Evolutionary conservation across 2,329 filamentous ascomycete genomes (phyloP).

Genomic region (Aureobasidium sp.): DNA sequence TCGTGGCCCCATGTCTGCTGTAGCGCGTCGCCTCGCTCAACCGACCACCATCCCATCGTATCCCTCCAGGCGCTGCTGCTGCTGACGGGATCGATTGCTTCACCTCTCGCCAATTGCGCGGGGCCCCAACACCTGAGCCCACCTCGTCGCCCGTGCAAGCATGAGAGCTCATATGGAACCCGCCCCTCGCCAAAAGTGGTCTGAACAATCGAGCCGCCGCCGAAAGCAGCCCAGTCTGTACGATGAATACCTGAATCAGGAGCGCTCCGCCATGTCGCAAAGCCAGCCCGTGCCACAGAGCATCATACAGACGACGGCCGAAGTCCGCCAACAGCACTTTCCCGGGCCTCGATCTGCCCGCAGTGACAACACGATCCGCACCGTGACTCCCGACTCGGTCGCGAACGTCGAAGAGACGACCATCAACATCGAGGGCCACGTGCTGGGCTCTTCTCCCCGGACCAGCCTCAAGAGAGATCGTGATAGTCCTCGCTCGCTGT

Average conservation of each 20-base stretch:
- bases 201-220: conserved; percentile 13
- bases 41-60: neutral
- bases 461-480: conserved; percentile 11
- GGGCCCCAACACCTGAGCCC: neutral
- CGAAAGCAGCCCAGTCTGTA: conserved; percentile 25
- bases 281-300: neutral
- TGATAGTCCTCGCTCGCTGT: conserved; percentile 5
- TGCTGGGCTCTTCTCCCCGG: conserved; percentile 10
- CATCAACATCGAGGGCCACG: conserved; percentile 6
- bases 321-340: conserved; percentile 1
- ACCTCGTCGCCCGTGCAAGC: neutral
- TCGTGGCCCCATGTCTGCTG: conserved; percentile 14
- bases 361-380: conserved; percentile 43
- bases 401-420: conserved; percentile 8
- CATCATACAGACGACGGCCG: neutral
- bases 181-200: conserved; percentile 18
- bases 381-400: conserved; percentile 55
- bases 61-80: neutral
- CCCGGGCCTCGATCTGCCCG: conserved; percentile 3
- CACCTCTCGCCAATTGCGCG: neutral
- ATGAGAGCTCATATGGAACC: conserved; percentile 9
- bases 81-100: neutral
- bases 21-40: conserved; percentile 12
- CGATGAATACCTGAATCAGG: conserved; percentile 26
- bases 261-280: conserved; percentile 16